Conservation (phyloP, 2,329 filamentous ascomycete genomes). For the Pleoardoris graminearum region DNA sequence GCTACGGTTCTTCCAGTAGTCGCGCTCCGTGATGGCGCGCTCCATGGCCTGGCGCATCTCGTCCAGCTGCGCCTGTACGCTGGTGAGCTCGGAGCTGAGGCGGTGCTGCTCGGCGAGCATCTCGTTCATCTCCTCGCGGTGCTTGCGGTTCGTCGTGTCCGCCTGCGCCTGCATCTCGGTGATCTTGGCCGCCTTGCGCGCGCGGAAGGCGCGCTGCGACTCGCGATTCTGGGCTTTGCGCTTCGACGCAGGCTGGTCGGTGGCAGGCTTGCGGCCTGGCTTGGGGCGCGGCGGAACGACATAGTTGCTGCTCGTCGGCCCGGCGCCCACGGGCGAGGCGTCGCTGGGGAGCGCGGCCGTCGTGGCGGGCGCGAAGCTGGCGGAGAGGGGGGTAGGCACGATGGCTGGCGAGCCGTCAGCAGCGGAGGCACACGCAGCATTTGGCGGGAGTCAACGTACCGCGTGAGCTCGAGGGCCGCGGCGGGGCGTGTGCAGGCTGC, state of each 20-base stretch:
- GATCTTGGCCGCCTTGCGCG: slow-evolving; percentile 82
- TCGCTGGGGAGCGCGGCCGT: slow-evolving; percentile 29
- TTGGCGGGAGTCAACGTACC: slow-evolving; percentile 11
- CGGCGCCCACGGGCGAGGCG: slow-evolving; percentile 39
- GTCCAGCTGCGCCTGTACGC: slow-evolving; percentile 10
- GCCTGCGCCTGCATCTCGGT: slow-evolving; percentile 60
- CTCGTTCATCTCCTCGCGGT: slow-evolving; percentile 22
- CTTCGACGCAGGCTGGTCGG: slow-evolving; percentile 89
- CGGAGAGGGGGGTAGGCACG: slow-evolving; percentile 9
- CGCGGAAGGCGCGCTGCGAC: slow-evolving; percentile 87
- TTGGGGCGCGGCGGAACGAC: slow-evolving; percentile 50
- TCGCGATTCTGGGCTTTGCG: slow-evolving; percentile 93
- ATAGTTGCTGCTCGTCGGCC: slow-evolving; percentile 45
- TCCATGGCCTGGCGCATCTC: slow-evolving; percentile 17
- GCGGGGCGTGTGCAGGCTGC: background rate
- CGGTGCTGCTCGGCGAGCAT: slow-evolving; percentile 19
- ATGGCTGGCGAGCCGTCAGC: slow-evolving; percentile 11
- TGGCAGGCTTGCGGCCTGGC: slow-evolving; percentile 91
- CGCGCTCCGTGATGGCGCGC: slow-evolving; percentile 15
- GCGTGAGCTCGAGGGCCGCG: slow-evolving; percentile 19
- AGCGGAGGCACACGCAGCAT: too few species aligned
- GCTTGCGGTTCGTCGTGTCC: slow-evolving; percentile 35
- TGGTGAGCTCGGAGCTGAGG: slow-evolving; percentile 1
- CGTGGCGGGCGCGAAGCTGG: slow-evolving; percentile 23
- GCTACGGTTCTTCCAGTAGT: slow-evolving; percentile 20